These are phyloP conservation scores for Leccinum variicolor DNA, from an alignment of 768 basidiomycete genomes.

Conservation along the genomic window DNA sequence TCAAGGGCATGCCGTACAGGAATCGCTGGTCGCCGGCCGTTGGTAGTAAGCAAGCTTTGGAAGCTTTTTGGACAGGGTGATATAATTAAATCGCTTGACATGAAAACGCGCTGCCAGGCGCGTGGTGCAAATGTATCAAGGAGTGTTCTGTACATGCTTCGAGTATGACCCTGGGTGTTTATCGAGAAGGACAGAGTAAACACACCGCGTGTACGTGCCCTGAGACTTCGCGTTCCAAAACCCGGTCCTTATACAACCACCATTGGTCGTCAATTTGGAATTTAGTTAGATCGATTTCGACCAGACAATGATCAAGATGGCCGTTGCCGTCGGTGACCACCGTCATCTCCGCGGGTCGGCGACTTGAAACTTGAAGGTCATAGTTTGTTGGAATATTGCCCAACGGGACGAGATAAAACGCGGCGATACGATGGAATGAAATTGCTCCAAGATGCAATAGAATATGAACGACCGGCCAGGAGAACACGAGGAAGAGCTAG, in stretches of 20 bases:
- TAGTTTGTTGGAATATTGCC: no score
- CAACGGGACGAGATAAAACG: not conserved
- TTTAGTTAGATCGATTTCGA: slow-evolving; percentile 7
- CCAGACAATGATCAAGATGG: not conserved
- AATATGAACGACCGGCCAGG: slow-evolving; percentile 4
- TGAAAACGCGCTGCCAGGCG: not conserved
- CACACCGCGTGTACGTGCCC: not conserved
- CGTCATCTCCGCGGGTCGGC: slow-evolving; percentile 13
- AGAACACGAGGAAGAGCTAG: slow-evolving; percentile 5
- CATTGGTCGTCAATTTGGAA: slow-evolving; percentile 6
- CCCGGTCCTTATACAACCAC: not conserved
- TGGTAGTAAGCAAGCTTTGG: no score
- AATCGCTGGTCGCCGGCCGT: no score
- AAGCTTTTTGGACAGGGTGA: no score
- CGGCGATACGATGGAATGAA: slow-evolving; percentile 2
- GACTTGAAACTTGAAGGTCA: not conserved
- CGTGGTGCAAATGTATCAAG: not conserved
- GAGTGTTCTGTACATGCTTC: no score
- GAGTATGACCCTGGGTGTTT: no score
- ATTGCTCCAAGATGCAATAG: slow-evolving; percentile 1
- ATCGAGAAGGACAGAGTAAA: not conserved
- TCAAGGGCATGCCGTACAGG: not conserved
- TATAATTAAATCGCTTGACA: no score
- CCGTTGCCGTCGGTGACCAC: slow-evolving; percentile 4
- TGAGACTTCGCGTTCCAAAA: not conserved